These are phyloP conservation scores for Sclerotinia sclerotiorum DNA, from an alignment of 2,329 filamentous ascomycete genomes.

Conservation along the genomic window DNA sequence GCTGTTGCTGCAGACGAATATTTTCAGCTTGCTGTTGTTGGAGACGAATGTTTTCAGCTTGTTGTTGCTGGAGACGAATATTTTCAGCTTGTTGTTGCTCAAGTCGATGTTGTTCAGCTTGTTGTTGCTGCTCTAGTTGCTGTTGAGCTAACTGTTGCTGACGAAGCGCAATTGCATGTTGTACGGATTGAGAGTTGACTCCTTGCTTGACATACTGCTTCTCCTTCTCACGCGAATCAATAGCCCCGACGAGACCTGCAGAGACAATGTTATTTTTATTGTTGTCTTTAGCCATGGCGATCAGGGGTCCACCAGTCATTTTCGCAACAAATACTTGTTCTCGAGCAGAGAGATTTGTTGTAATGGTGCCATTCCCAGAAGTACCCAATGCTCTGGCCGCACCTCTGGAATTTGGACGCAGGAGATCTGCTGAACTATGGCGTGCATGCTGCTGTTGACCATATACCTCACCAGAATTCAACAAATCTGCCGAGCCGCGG, in stretches of 20 bases:
- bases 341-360: constrained; percentile 70
- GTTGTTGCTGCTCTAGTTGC: constrained; percentile 30
- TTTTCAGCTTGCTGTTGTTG: constrained; percentile 43
- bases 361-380: constrained; percentile 47
- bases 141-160: constrained; percentile 51
- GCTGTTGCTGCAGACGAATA: constrained; percentile 51
- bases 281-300: constrained; percentile 56
- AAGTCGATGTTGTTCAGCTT: constrained; percentile 56
- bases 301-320: constrained; percentile 72
- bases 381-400: constrained; percentile 45
- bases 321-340: constrained; percentile 89
- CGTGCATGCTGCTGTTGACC: constrained; percentile 44
- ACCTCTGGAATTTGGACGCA: constrained; percentile 59
- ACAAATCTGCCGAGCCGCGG: constrained; percentile 1
- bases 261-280: constrained; percentile 43
- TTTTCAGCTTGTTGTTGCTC: constrained; percentile 46
- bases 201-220: constrained; percentile 69
- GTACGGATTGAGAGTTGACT: constrained; percentile 67
- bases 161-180: constrained; percentile 69
- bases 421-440: constrained; percentile 49
- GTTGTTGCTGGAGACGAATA: constrained; percentile 51
- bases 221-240: constrained; percentile 77
- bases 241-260: constrained; percentile 73
- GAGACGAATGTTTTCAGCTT: constrained; percentile 22
- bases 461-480: constrained; percentile 44